Percentiles rank a stretch among this genome's conserved stretches.
These are phyloP conservation scores for Metroxylon sagu DNA, from an alignment of 176 grass and related monocot species.

Conservation along the genomic window DNA sequence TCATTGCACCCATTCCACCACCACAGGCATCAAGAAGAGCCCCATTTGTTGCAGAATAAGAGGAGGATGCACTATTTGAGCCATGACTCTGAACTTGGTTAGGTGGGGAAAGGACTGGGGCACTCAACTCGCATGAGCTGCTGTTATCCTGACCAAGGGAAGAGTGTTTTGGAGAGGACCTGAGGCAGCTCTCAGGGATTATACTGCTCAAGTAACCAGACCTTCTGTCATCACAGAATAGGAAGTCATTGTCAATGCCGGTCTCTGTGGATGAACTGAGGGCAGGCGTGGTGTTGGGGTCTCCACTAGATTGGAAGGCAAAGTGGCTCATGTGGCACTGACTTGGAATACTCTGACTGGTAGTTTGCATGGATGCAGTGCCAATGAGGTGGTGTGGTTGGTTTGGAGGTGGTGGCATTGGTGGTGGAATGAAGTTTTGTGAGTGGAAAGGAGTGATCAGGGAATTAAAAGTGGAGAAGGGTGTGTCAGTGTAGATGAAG, in stretches of 20 bases:
- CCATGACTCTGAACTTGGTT: not conserved
- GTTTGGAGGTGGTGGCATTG: conserved; percentile 15
- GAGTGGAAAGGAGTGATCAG: conserved; percentile 68
- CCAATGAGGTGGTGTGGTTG: conserved; percentile 28
- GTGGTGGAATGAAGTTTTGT: conserved; percentile 20
- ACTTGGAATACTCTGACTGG: not conserved
- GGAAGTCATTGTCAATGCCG: conserved; percentile 16
- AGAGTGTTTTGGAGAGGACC: conserved; percentile 25
- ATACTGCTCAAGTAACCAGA: conserved; percentile 97
- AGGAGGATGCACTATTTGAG: not conserved
- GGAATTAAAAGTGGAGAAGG: conserved; percentile 50
- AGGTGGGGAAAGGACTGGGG: not conserved
- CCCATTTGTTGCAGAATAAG: not conserved
- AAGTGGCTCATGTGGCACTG: not conserved
- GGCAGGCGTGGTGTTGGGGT: conserved; percentile 4
- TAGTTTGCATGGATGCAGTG: not conserved
- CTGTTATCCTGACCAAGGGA: not conserved
- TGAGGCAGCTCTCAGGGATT: conserved; percentile 79
- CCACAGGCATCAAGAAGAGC: not conserved
- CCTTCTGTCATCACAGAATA: conserved; percentile 52
- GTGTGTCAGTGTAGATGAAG: conserved; percentile 70
- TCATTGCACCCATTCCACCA: not conserved
- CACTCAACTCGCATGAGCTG: not conserved
- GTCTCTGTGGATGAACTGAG: conserved; percentile 19
- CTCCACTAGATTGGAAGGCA: conserved; percentile 16